Evolutionary conservation across 106 monocot species (phyloP), one percentile per base, ranked within the genome.

Genomic region (Triglochin maritima): DNA sequence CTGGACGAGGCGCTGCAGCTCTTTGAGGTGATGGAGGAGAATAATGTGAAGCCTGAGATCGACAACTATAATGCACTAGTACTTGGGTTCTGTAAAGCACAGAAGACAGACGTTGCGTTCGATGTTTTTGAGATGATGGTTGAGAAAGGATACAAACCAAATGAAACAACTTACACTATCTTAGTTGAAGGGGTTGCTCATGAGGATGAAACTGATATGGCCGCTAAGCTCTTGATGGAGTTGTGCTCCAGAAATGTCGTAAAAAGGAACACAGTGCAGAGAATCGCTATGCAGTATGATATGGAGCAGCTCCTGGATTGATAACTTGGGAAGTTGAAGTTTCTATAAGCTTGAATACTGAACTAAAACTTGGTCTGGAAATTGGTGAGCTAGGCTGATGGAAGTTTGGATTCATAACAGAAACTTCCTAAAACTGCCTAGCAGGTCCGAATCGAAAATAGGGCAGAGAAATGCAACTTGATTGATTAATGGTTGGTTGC

Each of bases 11-110:
- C 89, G 4, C 48, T 86, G 49, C 74, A 87, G 72, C 77, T 89
- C 50, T 82, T 89, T 65, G 69, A 83, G 6, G 79, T 94, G 48
- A 89, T 84, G 89, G 94, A 87, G 71, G 84, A 94, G 69, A 74
- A 89, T 46, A 76, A 72, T 15, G 45, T 29, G 49, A 65, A 48
- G 69, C 86, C 89, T 12, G 86, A 87, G 15, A 52, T 87, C 43
- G 89, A 86, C 67, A 94, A 94, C 50, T 94, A 89, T 70, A 87
- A 94, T 66, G 78, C 83, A 3, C 84, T 94, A 3, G 81, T 94
- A 69, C 81, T 84, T 46, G 87, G 89, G 14, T 75, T 94, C 61
- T 94, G 89, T 77, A 94, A 94, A 58, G 82, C 82, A 16, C 82
- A 87, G 62, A 52, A 87, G 12, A 89, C 87, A 1, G 94, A 94